Base-by-base conservation (phyloP, 2,329 filamentous ascomycete species). In the Geoglossum cookeanum region DNA sequence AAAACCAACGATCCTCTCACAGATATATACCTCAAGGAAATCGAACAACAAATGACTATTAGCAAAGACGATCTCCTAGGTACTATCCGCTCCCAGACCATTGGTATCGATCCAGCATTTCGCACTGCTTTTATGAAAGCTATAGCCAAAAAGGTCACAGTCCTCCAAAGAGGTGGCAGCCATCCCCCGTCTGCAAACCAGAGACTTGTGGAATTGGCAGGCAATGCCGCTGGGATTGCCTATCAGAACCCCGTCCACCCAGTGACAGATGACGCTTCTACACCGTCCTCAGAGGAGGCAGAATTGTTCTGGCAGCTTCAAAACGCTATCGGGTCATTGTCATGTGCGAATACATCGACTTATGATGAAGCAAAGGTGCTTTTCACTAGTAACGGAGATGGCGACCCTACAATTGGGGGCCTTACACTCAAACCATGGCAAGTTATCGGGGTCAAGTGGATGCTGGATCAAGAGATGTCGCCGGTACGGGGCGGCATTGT, bases 11-110 rank as follows among this genome's bases (percentile, higher is more conserved):
- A 45, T 13, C n/a, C 15, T 4, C 17, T 45, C n/a, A 22, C 42
- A 1, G 42, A 45, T 9, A 17, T 6, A 45, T 13, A 4, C 15
- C 47, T 51, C 27, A 5, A 13, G 9, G 30, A 51, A 17, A 68
- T 61, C 4, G 39, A 42, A 15, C 1, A n/a, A 15, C 4, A 15
- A 42, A 15, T 42, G 39, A 4, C 11, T 42, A 15, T 15, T 15
- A 15, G 13, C 13, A 15, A 42, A 4, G n/a, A 4, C 39, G 22
- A 22, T 22, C 39, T 42, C 8, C 39, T 42, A 15, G 13, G 39
- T 15, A 42, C 9, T 15, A 42, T 15, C 39, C 39, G 39, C 9
- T 42, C 39, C 1, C 39, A 42, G 13, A 42, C 39, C 11, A 42
- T 7, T 15, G 39, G 39, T 11, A n/a, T 42, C 39, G 4, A n/a